phyloP scores from a whole-genome alignment of 257 asterid species.

The Solanum pinnatisectum region DNA sequence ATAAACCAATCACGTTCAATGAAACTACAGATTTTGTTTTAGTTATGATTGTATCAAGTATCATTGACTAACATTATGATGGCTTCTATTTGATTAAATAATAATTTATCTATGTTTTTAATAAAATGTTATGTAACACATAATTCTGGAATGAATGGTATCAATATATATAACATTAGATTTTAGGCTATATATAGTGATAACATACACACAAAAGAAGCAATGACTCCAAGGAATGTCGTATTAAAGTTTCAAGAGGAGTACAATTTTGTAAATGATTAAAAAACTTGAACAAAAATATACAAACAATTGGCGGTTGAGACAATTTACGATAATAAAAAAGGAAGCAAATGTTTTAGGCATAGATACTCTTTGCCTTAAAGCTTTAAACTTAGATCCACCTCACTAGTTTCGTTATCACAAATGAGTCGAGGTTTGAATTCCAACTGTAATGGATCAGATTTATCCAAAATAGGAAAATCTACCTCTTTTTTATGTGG shows the following conservation, averaged over 20 bases:
- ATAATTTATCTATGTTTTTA: background rate
- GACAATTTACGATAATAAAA: background rate
- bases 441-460: background rate
- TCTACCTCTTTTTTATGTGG: background rate
- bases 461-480: background rate
- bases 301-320: background rate
- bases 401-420: background rate
- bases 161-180: background rate
- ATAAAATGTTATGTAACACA: background rate
- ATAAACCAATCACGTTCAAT: background rate
- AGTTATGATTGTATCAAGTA: background rate
- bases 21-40: background rate
- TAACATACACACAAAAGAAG: background rate
- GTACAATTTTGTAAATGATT: background rate
- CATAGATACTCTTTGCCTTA: background rate
- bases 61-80: background rate
- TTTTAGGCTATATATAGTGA: background rate
- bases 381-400: background rate
- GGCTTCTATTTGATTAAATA: background rate
- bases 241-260: background rate
- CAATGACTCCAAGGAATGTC: background rate
- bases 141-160: background rate
- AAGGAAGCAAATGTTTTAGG: background rate
- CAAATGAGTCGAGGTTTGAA: background rate
- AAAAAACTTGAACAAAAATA: background rate